Percentiles rank a stretch among this genome's conserved stretches.
Conservation (phyloP, 768 basidiomycete genomes). For the Suillus spraguei region DNA sequence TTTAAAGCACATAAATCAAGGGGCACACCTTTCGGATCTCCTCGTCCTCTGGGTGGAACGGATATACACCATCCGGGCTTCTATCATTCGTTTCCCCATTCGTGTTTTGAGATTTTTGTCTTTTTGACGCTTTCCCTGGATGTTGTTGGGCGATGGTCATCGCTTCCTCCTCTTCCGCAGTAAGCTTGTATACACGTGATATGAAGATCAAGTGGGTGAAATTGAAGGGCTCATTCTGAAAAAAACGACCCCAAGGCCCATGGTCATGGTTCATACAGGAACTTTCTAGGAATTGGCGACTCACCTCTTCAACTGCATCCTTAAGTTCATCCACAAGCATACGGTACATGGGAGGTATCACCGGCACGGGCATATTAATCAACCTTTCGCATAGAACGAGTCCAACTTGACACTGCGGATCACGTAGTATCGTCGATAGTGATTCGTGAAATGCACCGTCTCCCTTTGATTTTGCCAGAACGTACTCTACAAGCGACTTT, state of each 20-base stretch:
- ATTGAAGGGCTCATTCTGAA: conserved; percentile 58
- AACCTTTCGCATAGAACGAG: conserved; percentile 86
- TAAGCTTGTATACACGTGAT: conserved; percentile 77
- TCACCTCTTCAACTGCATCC: conserved; percentile 66
- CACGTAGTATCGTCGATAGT: conserved; percentile 38
- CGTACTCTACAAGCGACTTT: conserved; percentile 69
- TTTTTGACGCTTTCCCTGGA: conserved; percentile 41
- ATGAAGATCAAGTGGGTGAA: conserved; percentile 79
- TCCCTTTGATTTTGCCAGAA: conserved; percentile 57
- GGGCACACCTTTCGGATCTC: conserved; percentile 61
- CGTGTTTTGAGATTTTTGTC: conserved; percentile 30
- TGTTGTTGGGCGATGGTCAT: conserved; percentile 40
- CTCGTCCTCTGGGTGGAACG: conserved; percentile 89
- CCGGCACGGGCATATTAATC: conserved; percentile 94
- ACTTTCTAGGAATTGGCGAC: conserved; percentile 25
- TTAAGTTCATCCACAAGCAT: conserved; percentile 88
- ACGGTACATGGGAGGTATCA: conserved; percentile 88
- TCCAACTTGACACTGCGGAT: conserved; percentile 60
- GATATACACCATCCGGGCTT: conserved; percentile 56
- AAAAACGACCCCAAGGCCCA: not conserved
- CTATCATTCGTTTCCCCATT: conserved; percentile 17
- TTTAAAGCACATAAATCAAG: not conserved
- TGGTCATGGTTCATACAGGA: not conserved
- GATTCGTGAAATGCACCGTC: conserved; percentile 53
- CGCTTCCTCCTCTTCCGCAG: conserved; percentile 65